These are phyloP conservation scores for Talaromyces amestolkiae DNA, from an alignment of 2,329 filamentous ascomycete species.

Conservation along the genomic window DNA sequence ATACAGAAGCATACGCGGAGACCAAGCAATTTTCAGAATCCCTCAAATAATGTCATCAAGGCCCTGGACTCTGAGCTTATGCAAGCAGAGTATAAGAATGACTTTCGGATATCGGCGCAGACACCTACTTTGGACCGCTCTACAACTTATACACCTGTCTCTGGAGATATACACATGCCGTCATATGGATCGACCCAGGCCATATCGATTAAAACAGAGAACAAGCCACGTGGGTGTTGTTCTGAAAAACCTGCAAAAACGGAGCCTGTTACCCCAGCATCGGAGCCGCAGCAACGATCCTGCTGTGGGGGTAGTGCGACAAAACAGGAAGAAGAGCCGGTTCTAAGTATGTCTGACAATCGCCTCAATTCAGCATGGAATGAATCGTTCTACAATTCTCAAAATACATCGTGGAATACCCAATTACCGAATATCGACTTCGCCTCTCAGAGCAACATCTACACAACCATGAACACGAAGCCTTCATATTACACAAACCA, in stretches of 20 bases:
- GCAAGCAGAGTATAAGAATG: slow-evolving; percentile 7
- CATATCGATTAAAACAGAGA: neutral
- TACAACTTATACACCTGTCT: neutral
- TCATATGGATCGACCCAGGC: neutral
- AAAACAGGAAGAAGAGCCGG: neutral
- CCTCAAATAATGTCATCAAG: slow-evolving; percentile 36
- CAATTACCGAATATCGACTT: slow-evolving; percentile 13
- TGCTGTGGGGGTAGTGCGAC: slow-evolving; percentile 29
- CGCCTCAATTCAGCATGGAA: neutral
- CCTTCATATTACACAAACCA: slow-evolving; percentile 24
- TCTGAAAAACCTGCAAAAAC: slow-evolving; percentile 23
- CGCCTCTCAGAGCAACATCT: slow-evolving; percentile 24
- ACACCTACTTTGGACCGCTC: slow-evolving; percentile 17
- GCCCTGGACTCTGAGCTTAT: slow-evolving; percentile 27
- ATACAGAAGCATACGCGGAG: slow-evolving; percentile 37
- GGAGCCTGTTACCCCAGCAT: slow-evolving; percentile 10
- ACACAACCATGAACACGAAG: slow-evolving; percentile 20
- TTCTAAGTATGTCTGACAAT: neutral
- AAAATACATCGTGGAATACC: slow-evolving; percentile 7
- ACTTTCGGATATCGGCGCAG: slow-evolving; percentile 27
- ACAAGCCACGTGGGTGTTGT: slow-evolving; percentile 27
- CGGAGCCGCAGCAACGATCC: slow-evolving; percentile 24
- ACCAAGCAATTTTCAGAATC: slow-evolving; percentile 34
- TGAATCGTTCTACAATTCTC: neutral
- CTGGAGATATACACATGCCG: neutral